Conservation (phyloP, 2,329 filamentous ascomycete species). For the Beauveria rudraprayagi region DNA sequence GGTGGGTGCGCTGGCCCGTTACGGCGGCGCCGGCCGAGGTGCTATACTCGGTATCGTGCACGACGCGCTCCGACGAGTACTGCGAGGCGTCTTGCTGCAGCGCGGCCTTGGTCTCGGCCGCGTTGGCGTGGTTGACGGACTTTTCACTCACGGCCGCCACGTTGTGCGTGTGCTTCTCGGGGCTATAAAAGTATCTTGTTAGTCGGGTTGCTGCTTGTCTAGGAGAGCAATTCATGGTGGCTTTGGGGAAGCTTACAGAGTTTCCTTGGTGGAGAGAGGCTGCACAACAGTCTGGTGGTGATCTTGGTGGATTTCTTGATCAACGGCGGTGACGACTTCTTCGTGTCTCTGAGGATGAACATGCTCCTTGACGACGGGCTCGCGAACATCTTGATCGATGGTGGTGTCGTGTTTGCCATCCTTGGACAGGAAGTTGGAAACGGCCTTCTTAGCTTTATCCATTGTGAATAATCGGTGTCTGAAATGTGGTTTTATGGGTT, state of each 20-base stretch:
- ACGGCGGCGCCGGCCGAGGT: conserved; percentile 20
- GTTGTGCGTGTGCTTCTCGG: conserved; percentile 57
- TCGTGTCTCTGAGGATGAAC: conserved; percentile 54
- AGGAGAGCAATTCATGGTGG: conserved; percentile 14
- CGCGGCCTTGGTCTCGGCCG: conserved; percentile 34
- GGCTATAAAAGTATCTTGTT: conserved; percentile 20
- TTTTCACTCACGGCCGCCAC: conserved; percentile 51
- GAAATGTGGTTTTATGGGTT: not conserved
- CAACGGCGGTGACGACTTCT: conserved; percentile 52
- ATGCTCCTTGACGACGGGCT: conserved; percentile 52
- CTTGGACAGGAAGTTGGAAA: conserved; percentile 52
- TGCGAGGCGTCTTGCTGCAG: conserved; percentile 42
- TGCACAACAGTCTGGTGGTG: conserved; percentile 65
- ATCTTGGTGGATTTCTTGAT: conserved; percentile 63
- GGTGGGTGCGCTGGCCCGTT: conserved; percentile 24
- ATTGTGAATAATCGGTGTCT: conserved; percentile 30
- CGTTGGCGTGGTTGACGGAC: conserved; percentile 52
- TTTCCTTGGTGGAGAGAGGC: conserved; percentile 39
- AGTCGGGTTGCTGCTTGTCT: not conserved
- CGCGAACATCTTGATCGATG: conserved; percentile 56
- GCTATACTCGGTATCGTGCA: conserved; percentile 22
- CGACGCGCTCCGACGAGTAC: conserved; percentile 22
- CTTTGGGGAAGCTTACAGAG: conserved; percentile 32
- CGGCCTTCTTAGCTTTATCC: conserved; percentile 57
- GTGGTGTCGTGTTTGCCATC: conserved; percentile 62